These are phyloP conservation scores for Cladophialophora exuberans DNA, from an alignment of 2,329 filamentous ascomycete species.

Conservation along the genomic window DNA sequence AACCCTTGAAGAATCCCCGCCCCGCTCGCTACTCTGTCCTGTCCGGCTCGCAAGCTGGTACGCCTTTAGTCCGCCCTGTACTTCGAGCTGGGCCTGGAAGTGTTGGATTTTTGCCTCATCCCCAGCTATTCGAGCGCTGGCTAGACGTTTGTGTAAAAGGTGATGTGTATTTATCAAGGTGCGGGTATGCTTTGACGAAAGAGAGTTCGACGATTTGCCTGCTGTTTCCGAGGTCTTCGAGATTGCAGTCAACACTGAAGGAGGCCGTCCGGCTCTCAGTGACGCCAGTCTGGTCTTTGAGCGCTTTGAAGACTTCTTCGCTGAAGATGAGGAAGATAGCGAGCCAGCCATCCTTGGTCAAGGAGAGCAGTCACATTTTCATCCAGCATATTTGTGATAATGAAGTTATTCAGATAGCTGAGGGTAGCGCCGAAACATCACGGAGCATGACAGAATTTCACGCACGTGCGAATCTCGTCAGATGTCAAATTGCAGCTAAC, in stretches of 20 bases:
- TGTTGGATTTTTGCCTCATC: constrained; percentile 44
- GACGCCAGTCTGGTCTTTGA: constrained; percentile 9
- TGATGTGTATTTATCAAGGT: constrained; percentile 64
- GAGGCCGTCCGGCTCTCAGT: constrained; percentile 27
- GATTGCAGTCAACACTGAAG: constrained; percentile 18
- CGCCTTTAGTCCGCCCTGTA: constrained; percentile 60
- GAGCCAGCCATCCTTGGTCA: no score
- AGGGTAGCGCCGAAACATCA: no score
- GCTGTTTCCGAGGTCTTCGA: no score
- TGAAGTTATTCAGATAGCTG: no score
- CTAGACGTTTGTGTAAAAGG: constrained; percentile 60
- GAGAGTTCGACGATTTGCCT: constrained; percentile 9
- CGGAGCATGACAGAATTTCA: no score
- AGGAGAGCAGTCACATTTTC: no score
- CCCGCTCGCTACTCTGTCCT: constrained; percentile 62
- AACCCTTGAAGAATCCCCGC: constrained; percentile 65
- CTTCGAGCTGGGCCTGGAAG: constrained; percentile 55
- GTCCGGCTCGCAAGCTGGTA: constrained; percentile 67
- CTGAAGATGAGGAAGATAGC: background rate
- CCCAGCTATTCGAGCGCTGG: constrained; percentile 53
- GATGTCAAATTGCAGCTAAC: no score
- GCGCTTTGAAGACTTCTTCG: background rate
- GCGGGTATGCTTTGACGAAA: constrained; percentile 60
- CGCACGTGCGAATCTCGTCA: no score
- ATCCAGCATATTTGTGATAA: background rate